Evolutionary conservation across 2,329 filamentous ascomycete species (phyloP).

Genomic region (Xylaria sp.): DNA sequence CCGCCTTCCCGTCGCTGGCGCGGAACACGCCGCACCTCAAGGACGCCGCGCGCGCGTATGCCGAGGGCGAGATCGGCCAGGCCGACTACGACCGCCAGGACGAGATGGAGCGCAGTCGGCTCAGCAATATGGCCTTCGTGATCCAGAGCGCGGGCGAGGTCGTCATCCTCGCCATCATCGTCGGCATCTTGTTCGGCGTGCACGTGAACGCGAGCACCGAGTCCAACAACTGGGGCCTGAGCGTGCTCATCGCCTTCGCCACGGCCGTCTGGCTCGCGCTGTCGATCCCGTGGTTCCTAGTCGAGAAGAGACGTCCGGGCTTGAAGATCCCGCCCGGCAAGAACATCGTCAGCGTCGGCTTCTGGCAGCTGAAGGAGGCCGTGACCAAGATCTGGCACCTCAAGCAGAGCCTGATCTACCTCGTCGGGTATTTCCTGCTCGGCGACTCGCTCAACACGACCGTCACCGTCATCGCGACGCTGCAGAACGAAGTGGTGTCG

Average conservation of each 20-base stretch:
- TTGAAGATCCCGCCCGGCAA: slow-evolving; percentile 53
- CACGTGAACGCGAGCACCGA: slow-evolving; percentile 67
- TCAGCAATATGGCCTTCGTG: slow-evolving; percentile 73
- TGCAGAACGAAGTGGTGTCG: slow-evolving; percentile 72
- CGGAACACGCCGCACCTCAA: slow-evolving; percentile 52
- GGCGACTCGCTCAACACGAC: slow-evolving; percentile 78
- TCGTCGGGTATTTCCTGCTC: slow-evolving; percentile 74
- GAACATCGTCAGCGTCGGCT: slow-evolving; percentile 67
- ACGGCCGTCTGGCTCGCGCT: slow-evolving; percentile 72
- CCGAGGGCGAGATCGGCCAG: slow-evolving; percentile 61
- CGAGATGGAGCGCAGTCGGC: slow-evolving; percentile 70
- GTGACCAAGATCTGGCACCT: slow-evolving; percentile 70
- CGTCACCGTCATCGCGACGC: slow-evolving; percentile 72
- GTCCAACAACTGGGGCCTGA: slow-evolving; percentile 75
- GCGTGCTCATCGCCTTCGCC: slow-evolving; percentile 72
- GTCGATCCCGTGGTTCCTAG: slow-evolving; percentile 73
- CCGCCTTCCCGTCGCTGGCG: slow-evolving; percentile 60
- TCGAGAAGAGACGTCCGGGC: slow-evolving; percentile 73
- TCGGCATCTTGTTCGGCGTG: slow-evolving; percentile 71
- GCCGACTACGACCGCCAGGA: slow-evolving; percentile 71
- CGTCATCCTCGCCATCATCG: slow-evolving; percentile 71
- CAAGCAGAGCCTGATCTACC: slow-evolving; percentile 73
- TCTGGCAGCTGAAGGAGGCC: slow-evolving; percentile 71
- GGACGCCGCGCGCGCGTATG: slow-evolving; percentile 49
- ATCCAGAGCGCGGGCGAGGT: slow-evolving; percentile 72